Conservation (phyloP, 768 basidiomycete genomes). For the Tulasnella sp. region DNA sequence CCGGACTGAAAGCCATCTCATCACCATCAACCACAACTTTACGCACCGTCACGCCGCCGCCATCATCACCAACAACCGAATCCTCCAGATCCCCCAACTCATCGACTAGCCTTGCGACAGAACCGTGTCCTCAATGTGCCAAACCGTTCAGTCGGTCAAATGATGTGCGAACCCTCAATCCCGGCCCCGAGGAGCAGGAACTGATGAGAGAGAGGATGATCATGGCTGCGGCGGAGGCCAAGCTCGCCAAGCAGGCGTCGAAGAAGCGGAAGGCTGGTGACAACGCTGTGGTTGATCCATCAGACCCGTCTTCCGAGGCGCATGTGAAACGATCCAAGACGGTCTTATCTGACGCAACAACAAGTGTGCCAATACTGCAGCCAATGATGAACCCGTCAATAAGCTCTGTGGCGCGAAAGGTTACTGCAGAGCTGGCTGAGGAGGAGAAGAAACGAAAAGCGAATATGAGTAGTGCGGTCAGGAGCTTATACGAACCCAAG, state of each 20-base stretch:
- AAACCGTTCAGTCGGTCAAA: slow-evolving; percentile 47
- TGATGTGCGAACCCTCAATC: slow-evolving; percentile 59
- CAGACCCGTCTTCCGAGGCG: slow-evolving; percentile 17
- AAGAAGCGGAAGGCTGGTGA: slow-evolving; percentile 51
- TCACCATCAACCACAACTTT: slow-evolving; percentile 28
- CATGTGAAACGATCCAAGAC: slow-evolving; percentile 22
- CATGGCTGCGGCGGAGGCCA: slow-evolving; percentile 44
- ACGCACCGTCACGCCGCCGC: slow-evolving; percentile 17
- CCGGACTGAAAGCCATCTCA: slow-evolving; percentile 60
- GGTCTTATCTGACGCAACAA: slow-evolving; percentile 12
- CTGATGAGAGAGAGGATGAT: slow-evolving; percentile 48
- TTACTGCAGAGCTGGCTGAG: slow-evolving; percentile 57
- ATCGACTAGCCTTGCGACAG: slow-evolving; percentile 31
- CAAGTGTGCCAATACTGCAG: slow-evolving; percentile 9
- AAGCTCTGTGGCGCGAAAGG: slow-evolving; percentile 43
- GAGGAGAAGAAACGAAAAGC: slow-evolving; percentile 77
- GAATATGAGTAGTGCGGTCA: slow-evolving; percentile 76
- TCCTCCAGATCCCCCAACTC: slow-evolving; percentile 19
- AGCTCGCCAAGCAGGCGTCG: slow-evolving; percentile 37
- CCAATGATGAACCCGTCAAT: slow-evolving; percentile 44
- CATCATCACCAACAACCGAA: too few relatives aligned
- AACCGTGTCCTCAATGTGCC: slow-evolving; percentile 68
- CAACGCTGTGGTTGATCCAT: slow-evolving; percentile 20
- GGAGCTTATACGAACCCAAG: slow-evolving; percentile 59
- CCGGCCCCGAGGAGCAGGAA: slow-evolving; percentile 51